Evolutionary conservation across 768 basidiomycete genomes (phyloP), one percentile per base, ranked within the genome.

Genomic region (Russula sp.): DNA sequence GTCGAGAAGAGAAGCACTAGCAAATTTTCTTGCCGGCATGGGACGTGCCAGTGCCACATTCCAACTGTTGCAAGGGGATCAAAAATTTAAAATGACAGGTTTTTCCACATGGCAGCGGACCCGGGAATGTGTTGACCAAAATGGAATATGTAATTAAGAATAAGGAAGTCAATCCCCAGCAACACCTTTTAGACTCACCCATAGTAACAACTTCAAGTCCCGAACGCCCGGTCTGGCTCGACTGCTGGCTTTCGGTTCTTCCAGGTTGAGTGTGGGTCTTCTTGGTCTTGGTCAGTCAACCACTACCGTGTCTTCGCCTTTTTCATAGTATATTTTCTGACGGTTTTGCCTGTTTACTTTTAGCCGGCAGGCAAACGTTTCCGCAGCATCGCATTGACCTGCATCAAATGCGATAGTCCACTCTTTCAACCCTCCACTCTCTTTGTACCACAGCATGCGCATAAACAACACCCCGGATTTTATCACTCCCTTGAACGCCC

Each of bases 351-450:
- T 34, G 10, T 34, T 11, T 6, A 51, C 32, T 3, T 27, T 27
- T 27, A 27, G 32, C 13, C 50, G 34, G 27, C 50, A 11, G 10
- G n/a, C 42, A 22, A 7, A 13, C n/a, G 1, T 2, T 44, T 22
- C 34, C 22, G 4, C 32, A 3, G 20, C 16, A 27, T 11, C 57
- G n/a, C 27, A 45, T 31, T 20, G 14, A 10, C 11, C 10, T 27
- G 34, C 16, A 42, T 50, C 55, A 47, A 13, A 60, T 64, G 59
- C 54, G 9, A 35, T 55, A 64, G 35, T 4, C 37, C 63, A 13
- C 2, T 64, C 58, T 3, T 55, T 56, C 37, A 47, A 47, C 11
- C 16, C 34, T 2, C 40, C 63, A 40, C 54, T 51, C 56, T 39
- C 16, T 58, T 60, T 54, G 1, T 16, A n/a, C 14, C 6, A 16